Percentiles rank a stretch among this genome's conserved stretches.
Conservation (phyloP, 2,329 filamentous ascomycete species). For the Shiraia bambusicola region DNA sequence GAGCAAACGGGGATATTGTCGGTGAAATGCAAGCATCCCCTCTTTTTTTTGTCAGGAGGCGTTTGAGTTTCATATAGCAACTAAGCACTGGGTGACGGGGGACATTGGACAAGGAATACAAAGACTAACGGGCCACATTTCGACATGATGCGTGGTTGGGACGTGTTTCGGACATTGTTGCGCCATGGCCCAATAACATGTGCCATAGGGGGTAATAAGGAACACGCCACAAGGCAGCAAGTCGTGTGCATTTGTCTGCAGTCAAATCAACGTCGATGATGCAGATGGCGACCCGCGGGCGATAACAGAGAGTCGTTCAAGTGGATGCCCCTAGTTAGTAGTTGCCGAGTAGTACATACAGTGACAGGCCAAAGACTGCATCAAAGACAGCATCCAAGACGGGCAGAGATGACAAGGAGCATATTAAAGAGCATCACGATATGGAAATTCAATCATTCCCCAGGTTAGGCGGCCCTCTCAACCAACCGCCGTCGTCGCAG, state of each 20-base stretch:
- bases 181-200: constrained; percentile 1
- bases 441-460: too few relatives aligned
- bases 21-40: constrained; percentile 4
- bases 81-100: too few relatives aligned
- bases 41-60: constrained; percentile 13
- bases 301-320: background rate
- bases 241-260: background rate
- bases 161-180: constrained; percentile 7
- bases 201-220: background rate
- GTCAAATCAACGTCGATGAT: constrained; percentile 1
- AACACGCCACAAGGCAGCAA: too few relatives aligned
- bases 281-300: constrained; percentile 3
- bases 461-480: too few relatives aligned
- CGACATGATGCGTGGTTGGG: constrained; percentile 3
- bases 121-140: constrained; percentile 8
- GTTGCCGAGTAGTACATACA: too few relatives aligned
- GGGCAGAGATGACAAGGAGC: too few relatives aligned
- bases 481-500: background rate
- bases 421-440: too few relatives aligned
- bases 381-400: background rate
- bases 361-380: background rate
- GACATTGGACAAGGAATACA: constrained; percentile 13
- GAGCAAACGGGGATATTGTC: constrained; percentile 1
- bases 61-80: constrained; percentile 18
- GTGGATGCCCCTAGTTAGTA: background rate